Base-by-base conservation (phyloP, 2,329 filamentous ascomycete species). In the Fusarium fracticaudum region DNA sequence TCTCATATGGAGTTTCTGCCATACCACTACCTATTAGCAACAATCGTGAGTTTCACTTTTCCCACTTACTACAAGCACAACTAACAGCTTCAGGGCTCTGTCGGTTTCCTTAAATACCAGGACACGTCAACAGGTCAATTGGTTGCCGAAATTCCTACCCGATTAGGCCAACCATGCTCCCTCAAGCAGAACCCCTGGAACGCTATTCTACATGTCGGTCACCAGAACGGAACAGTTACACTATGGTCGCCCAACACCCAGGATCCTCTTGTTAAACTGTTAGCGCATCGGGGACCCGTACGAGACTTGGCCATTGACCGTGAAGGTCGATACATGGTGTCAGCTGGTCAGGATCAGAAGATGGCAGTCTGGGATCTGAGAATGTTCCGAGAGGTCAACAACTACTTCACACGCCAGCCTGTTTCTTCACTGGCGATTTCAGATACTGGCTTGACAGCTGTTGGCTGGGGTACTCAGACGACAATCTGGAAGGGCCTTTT, bases 321-420 rank as follows among this genome's bases (percentile, higher is more conserved):
- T 68, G 93, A 96, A 81, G 96, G 96, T 29, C 91, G 93, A 65
- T 99, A 98, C 85, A 98, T 98, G 96, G 94, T 98, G 17, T 94
- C 95, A 8, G 92, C 94, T 1, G 96, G 95, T 3, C 94, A 97
- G 80, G 96, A 98, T 81, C 87, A 91, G 75, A 94, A 93, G 80
- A 97, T 98, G 93, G 91, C 93, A n/a, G 91, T 98, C 18, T 98
- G 96, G 95, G 96, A 98, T 81, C 92, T 98, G 72, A 91, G 96
- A 48, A 97, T 94, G 89, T 96, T 97, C 86, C 94, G 93, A 77
- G 94, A 98, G 80, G 92, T 99, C 33, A 94, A 96, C 84, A 94
- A 89, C 76, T 98, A 98, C 85, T 94, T 92, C 73, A 94, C 95
- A 41, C 90, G 92, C 44, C 91, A 94, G 66, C 96, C 96, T 0